These are phyloP conservation scores for Lachnellula suecica DNA, from an alignment of 2,329 filamentous ascomycete genomes.

Conservation along the genomic window DNA sequence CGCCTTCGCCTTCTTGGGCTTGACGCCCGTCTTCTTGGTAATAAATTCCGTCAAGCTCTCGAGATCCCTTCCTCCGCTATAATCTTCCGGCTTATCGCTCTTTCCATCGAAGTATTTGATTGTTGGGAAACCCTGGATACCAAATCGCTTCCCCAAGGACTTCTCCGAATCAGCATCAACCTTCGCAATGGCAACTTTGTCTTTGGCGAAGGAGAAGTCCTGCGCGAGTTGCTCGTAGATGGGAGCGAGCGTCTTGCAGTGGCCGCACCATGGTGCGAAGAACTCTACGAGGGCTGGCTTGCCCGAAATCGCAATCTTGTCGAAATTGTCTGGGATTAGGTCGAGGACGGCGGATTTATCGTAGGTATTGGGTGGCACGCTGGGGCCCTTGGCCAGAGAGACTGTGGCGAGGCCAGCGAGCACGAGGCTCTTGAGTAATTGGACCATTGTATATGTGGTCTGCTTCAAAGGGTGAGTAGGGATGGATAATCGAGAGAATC, in stretches of 20 bases:
- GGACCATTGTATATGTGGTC: constrained; percentile 30
- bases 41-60: constrained; percentile 83
- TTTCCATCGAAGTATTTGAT: constrained; percentile 98
- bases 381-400: constrained; percentile 44
- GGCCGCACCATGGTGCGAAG: constrained; percentile 97
- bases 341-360: constrained; percentile 86
- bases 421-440: constrained; percentile 57
- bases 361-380: constrained; percentile 33
- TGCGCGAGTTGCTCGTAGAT: constrained; percentile 87
- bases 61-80: constrained; percentile 82
- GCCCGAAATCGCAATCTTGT: constrained; percentile 82
- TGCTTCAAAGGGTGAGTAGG: neutral
- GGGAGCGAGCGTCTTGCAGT: constrained; percentile 97
- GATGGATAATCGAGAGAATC: neutral
- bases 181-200: constrained; percentile 85
- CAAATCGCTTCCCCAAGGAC: constrained; percentile 79
- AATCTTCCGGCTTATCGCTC: constrained; percentile 80
- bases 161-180: constrained; percentile 93
- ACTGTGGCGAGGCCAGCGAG: constrained; percentile 47
- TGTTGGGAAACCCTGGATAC: constrained; percentile 92
- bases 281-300: constrained; percentile 97
- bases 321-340: constrained; percentile 88
- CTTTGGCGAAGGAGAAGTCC: constrained; percentile 68
- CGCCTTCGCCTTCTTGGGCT: constrained; percentile 71
- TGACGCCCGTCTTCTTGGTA: constrained; percentile 81